Conservation (phyloP, 345 rosid genomes). For the Pugionium cornutum region DNA sequence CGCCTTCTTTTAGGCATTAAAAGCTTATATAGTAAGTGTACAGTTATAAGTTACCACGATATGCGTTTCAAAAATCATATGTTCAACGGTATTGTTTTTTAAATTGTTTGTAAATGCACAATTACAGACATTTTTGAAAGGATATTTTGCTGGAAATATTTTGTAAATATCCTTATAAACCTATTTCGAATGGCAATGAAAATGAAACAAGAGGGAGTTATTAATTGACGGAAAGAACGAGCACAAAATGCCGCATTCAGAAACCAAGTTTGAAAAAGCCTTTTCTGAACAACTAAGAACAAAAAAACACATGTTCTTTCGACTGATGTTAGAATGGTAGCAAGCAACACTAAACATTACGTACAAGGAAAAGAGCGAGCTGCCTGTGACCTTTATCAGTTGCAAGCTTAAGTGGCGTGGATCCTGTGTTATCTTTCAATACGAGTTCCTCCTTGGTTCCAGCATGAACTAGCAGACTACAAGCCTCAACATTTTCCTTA, state of each 20-base stretch:
- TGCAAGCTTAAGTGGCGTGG: constrained; percentile 84
- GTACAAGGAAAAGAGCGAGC: constrained; percentile 82
- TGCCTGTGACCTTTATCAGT: constrained; percentile 94
- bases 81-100: neutral
- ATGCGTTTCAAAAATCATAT: constrained; percentile 1
- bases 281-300: constrained; percentile 11
- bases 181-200: neutral
- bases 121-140: neutral
- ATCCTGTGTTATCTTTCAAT: constrained; percentile 79
- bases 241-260: neutral
- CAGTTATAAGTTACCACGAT: neutral
- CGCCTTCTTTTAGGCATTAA: neutral
- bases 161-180: neutral
- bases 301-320: neutral
- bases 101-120: neutral
- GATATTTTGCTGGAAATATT: neutral
- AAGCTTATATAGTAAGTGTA: constrained; percentile 6
- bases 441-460: constrained; percentile 78
- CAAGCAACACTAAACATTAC: constrained; percentile 53
- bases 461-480: constrained; percentile 80
- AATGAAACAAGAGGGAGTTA: constrained; percentile 7
- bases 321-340: constrained; percentile 6
- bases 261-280: constrained; percentile 13
- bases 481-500: constrained; percentile 77
- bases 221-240: constrained; percentile 2